Base-by-base conservation (phyloP, 805 yeast genomes). In the Komagataella kurtzmanii region DNA sequence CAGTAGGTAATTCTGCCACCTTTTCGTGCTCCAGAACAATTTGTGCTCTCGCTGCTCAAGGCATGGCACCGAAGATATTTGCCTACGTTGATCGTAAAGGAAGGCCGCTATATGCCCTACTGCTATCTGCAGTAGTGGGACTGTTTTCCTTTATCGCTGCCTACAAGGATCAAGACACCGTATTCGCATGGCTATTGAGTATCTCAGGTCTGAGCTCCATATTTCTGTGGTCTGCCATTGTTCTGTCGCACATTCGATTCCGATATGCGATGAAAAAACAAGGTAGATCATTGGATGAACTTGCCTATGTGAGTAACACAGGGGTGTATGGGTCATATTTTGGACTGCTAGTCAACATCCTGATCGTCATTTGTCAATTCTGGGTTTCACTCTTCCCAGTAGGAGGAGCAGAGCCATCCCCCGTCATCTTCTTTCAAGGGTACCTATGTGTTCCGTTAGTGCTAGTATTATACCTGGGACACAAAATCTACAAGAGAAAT, bases 361-460 rank as follows among this genome's bases (percentile, higher is more conserved):
- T 83, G 52, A 81, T 87, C 55, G 70, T 88, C 54, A 69, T 77
- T 52, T 87, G 89, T 30, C 90, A 85, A 68, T 85, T 88, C 72
- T 88, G 91, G 88, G 74, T 83, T 53, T 90, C 93, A 6, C 68
- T 85, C 46, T 86, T 73, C 74, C 95, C 95, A 51, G 61, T 80
- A 48, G 53, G 53, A n/a, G 79, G 80, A 12, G 70, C 54, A 6
- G 48, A 65, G 7, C 78, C 84, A 51, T 71, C 68, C 61, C 85
- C 87, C 7, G 59, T 65, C 45, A 66, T 58, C 47, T 87, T 87
- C 73, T 87, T 87, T 72, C 69, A 75, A 61, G 69, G 78, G 23
- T 86, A 81, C 65, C 69, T 87, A 58, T 79, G 88, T 10, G 72
- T 74, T 53, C 86, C 87, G 17, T 75, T 85, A 48, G 70, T 83